phyloP scores from a whole-genome alignment of 306 rosid species.

The Corylus americana region DNA sequence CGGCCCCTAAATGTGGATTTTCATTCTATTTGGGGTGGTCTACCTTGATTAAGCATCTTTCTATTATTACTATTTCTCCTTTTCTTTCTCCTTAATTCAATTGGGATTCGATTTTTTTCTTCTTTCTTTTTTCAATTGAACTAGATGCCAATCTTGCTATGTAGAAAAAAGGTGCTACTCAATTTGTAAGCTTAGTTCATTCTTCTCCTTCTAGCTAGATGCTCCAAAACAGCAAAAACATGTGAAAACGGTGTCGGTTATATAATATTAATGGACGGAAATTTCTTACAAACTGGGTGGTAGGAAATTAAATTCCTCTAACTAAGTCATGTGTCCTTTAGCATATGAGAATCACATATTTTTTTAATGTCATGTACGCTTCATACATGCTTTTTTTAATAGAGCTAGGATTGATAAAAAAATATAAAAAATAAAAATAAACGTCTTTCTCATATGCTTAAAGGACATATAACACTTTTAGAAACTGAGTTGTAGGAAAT shows the following conservation, averaged over 20 bases:
- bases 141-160: not conserved
- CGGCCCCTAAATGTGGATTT: constrained; percentile 1
- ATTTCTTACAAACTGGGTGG: too few relatives aligned
- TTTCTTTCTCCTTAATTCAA: not conserved
- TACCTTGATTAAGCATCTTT: not conserved
- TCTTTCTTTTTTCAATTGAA: not conserved
- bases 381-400: too few relatives aligned
- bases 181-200: not conserved
- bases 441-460: too few relatives aligned
- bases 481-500: too few relatives aligned
- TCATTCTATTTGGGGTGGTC: not conserved
- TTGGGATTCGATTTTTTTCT: not conserved
- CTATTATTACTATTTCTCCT: not conserved
- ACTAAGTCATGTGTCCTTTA: too few relatives aligned
- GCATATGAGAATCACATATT: too few relatives aligned
- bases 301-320: too few relatives aligned
- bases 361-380: too few relatives aligned
- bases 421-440: too few relatives aligned
- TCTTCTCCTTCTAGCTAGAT: not conserved
- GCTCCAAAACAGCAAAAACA: not conserved
- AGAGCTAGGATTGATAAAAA: too few relatives aligned
- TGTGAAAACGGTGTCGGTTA: not conserved
- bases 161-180: not conserved
- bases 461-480: too few relatives aligned
- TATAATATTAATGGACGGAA: too few relatives aligned